Conservation (phyloP, 805 yeast genomes). For the Debaryomyces hansenii region DNA sequence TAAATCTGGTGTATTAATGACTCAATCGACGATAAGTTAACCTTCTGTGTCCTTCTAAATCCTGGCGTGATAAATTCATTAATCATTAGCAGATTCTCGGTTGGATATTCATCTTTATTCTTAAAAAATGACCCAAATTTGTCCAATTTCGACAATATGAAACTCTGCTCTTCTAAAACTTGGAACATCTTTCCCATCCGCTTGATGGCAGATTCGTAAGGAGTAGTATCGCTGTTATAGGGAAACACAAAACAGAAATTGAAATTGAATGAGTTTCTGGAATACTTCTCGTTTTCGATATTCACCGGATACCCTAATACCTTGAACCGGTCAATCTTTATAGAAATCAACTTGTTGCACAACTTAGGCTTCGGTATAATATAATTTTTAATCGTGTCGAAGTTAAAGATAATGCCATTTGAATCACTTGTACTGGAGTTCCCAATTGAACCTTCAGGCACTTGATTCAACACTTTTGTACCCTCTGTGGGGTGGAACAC, state of each 20-base stretch:
- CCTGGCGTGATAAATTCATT: constrained; percentile 28
- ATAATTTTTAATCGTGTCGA: constrained; percentile 84
- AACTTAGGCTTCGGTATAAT: constrained; percentile 91
- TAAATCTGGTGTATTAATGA: constrained; percentile 85
- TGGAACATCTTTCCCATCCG: constrained; percentile 86
- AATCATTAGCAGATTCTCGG: constrained; percentile 9
- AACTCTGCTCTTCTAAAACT: constrained; percentile 87
- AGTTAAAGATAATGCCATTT: constrained; percentile 52
- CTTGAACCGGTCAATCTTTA: constrained; percentile 67
- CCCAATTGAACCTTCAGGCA: constrained; percentile 70
- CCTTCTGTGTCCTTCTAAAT: constrained; percentile 31
- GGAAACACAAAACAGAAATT: constrained; percentile 91
- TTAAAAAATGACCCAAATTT: constrained; percentile 43
- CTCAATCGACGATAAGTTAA: constrained; percentile 51
- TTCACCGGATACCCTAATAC: constrained; percentile 89
- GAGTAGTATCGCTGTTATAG: constrained; percentile 75
- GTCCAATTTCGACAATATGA: constrained; percentile 58
- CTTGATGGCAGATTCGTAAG: constrained; percentile 82
- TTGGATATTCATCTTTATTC: constrained; percentile 13
- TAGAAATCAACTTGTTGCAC: constrained; percentile 77
- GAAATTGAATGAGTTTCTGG: constrained; percentile 89
- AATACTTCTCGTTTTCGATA: constrained; percentile 70
- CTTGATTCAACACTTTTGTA: constrained; percentile 86
- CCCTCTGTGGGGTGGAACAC: constrained; percentile 96
- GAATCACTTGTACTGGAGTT: constrained; percentile 21